Conservation (phyloP, 1,139 yeast species). For the Lodderomyces oxycetoniae region DNA sequence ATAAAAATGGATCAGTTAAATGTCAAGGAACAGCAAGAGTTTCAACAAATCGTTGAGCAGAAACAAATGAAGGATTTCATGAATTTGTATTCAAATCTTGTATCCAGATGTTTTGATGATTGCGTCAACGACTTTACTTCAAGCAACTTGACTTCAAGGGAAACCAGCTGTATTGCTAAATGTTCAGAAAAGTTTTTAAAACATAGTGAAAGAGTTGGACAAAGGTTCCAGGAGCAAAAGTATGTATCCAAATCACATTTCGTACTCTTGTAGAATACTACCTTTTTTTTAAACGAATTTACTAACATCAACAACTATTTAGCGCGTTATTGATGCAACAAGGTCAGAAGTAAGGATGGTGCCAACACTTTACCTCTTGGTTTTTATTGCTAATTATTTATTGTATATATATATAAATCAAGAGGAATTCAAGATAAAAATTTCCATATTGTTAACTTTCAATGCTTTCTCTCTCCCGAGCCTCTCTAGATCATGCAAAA, state of each 20-base stretch:
- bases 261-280: no score
- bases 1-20: conserved; percentile 75
- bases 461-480: no score
- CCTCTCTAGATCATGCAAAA: no score
- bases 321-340: conserved; percentile 49
- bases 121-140: conserved; percentile 98
- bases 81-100: conserved; percentile 91
- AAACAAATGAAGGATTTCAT: conserved; percentile 99
- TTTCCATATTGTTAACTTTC: no score
- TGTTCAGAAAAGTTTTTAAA: conserved; percentile 97
- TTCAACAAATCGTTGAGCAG: conserved; percentile 90
- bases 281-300: background rate
- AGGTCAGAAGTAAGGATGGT: conserved; percentile 13
- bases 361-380: background rate
- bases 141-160: conserved; percentile 77
- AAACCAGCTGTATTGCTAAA: conserved; percentile 77
- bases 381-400: no score
- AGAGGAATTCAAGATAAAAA: no score
- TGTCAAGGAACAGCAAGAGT: conserved; percentile 93
- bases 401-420: no score
- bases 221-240: conserved; percentile 97
- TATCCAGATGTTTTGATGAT: conserved; percentile 93
- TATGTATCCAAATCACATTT: no score
- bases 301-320: conserved; percentile 6
- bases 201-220: conserved; percentile 97